Percentiles rank a stretch among this genome's conserved stretches.
Evolutionary conservation across 208 protist genomes (phyloP).

Genomic region (Balamuthia mandrillaris): DNA sequence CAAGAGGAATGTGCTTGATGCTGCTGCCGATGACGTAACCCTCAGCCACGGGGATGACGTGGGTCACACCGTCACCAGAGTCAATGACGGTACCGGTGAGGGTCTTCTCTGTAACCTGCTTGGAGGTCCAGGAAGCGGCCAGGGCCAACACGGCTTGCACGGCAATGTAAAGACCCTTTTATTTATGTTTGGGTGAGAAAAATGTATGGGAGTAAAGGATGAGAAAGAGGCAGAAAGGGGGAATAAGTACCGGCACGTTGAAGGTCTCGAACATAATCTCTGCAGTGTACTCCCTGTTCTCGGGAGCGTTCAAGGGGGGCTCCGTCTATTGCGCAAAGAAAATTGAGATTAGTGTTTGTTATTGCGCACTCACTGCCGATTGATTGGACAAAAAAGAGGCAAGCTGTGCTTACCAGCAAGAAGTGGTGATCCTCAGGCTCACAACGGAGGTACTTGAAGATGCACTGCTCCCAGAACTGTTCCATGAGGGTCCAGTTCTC

Average conservation of each 20-base stretch:
- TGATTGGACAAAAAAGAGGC: not conserved
- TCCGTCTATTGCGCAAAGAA: constrained; percentile 83
- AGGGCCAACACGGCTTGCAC: constrained; percentile 94
- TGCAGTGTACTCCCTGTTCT: constrained; percentile 94
- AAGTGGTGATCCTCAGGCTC: constrained; percentile 96
- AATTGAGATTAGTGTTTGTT: not conserved
- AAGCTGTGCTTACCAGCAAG: constrained; percentile 78
- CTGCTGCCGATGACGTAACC: constrained; percentile 92
- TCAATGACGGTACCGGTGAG: constrained; percentile 94
- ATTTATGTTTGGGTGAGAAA: too few relatives aligned
- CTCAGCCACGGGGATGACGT: constrained; percentile 93
- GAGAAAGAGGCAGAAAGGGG: too few relatives aligned
- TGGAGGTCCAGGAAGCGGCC: constrained; percentile 83
- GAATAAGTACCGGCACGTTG: constrained; percentile 93
- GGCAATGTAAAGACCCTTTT: constrained; percentile 94
- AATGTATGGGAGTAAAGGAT: too few relatives aligned
- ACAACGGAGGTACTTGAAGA: constrained; percentile 94
- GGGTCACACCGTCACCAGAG: constrained; percentile 95
- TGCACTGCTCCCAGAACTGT: constrained; percentile 91
- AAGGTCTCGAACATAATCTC: constrained; percentile 99
- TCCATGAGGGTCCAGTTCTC: constrained; percentile 96
- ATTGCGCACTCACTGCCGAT: not conserved
- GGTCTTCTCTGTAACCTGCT: constrained; percentile 65
- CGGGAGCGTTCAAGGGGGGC: constrained; percentile 91
- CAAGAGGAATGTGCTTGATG: constrained; percentile 94